Base-by-base conservation (phyloP, 2,329 filamentous ascomycete species). In the Immersiporthe knoxdaviesiana region DNA sequence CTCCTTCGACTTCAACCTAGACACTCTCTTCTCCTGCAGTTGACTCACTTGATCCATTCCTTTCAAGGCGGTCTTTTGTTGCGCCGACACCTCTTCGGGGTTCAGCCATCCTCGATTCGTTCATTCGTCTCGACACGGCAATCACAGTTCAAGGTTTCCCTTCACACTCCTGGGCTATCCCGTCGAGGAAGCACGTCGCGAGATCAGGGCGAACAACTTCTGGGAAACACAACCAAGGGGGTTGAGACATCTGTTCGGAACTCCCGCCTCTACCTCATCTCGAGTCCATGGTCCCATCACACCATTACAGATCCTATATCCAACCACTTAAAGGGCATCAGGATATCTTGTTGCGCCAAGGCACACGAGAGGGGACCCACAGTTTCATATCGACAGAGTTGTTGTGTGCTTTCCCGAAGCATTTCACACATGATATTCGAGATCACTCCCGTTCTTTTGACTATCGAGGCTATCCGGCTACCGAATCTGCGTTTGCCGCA, bases 401-500 rank as follows among this genome's bases (percentile, higher is more conserved):
- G 52, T 27, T 47, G 65, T 47, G 65, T 52, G 54, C 41, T 24
- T 24, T n/a, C 60, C 66, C 60, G 11, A 37, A 32, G 44, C 62
- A 18, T n/a, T 10, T n/a, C n/a, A n/a, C 52, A 59, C 52, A 58
- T 44, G 52, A 37, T 47, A 32, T 32, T 58, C n/a, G 44, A 58
- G 37, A 60, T 50, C 62, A 35, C 35, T 52, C 47, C 66, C 35
- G 35, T 62, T 35, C 30, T 32, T 16, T 18, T n/a, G 24, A 58
- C 47, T 37, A 18, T 54, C 24, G 21, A 62, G 50, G 10, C 54
- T 62, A 56, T 44, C 41, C 56, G 52, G 37, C 59, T 47, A 61
- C 32, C 65, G 35, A 64, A 58, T 65, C 56, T 58, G 47, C 64
- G 66, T 58, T 65, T 64, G 68, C 68, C 68, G 68, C 68, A 70